A percentile compares a stretch with the other conserved stretches of the same genome.
These are phyloP conservation scores for Silene conica DNA, from an alignment of 148 eudicot species.

Conservation along the genomic window DNA sequence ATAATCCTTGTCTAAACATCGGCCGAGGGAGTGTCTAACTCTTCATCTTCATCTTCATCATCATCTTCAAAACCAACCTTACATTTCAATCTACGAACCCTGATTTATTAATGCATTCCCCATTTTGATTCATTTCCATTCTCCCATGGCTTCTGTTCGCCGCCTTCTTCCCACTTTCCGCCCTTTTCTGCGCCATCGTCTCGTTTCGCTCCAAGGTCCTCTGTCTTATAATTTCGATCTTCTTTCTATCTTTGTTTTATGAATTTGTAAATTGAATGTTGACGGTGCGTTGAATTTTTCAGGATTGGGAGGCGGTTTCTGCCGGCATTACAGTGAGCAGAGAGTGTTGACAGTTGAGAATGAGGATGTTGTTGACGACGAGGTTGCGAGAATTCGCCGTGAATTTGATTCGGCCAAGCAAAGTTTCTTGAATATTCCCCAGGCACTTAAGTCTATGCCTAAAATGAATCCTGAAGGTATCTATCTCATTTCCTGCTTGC, in stretches of 20 bases:
- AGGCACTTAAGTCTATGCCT: slow-evolving; percentile 66
- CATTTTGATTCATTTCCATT: neutral
- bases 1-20: too few relatives aligned
- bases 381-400: slow-evolving; percentile 51
- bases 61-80: neutral
- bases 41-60: too few relatives aligned
- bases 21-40: too few relatives aligned
- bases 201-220: slow-evolving; percentile 13
- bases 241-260: neutral
- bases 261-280: neutral
- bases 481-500: neutral
- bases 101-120: slow-evolving; percentile 4
- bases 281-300: neutral
- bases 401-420: slow-evolving; percentile 59
- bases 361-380: slow-evolving; percentile 32
- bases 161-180: slow-evolving; percentile 13
- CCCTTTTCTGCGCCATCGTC: neutral
- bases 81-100: neutral
- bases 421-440: slow-evolving; percentile 61
- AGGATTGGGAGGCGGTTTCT: slow-evolving; percentile 24
- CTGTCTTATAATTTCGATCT: neutral
- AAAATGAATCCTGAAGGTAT: slow-evolving; percentile 81
- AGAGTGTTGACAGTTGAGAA: slow-evolving; percentile 42
- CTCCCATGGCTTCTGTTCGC: slow-evolving; percentile 14
- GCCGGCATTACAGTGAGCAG: slow-evolving; percentile 38